These are phyloP conservation scores for Sporormia fimetaria DNA, from an alignment of 495 filamentous ascomycete genomes.

Conservation along the genomic window DNA sequence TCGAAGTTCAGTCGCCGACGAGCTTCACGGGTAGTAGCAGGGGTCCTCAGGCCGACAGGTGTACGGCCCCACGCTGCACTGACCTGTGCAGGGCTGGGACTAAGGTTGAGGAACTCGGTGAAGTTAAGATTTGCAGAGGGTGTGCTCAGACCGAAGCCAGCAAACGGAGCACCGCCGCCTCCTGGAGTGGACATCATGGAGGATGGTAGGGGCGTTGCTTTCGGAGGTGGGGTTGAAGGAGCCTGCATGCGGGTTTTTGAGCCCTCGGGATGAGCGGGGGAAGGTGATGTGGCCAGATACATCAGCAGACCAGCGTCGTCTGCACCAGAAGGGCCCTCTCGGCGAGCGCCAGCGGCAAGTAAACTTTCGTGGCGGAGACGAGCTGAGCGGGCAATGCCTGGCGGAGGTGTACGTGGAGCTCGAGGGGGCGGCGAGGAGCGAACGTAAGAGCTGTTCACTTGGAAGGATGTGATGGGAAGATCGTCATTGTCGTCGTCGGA, in stretches of 20 bases:
- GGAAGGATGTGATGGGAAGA: constrained; percentile 66
- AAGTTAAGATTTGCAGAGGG: constrained; percentile 75
- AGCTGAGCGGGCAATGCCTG: constrained; percentile 34
- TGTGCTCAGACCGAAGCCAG: constrained; percentile 47
- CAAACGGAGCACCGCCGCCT: constrained; percentile 47
- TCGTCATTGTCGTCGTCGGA: constrained; percentile 76
- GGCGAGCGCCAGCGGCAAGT: constrained; percentile 25
- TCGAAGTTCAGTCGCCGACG: constrained; percentile 59
- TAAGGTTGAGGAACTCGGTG: constrained; percentile 93
- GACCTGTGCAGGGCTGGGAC: constrained; percentile 84
- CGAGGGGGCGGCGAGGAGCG: constrained; percentile 64
- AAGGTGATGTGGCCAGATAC: constrained; percentile 86
- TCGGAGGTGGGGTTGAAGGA: constrained; percentile 79
- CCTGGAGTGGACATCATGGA: constrained; percentile 86
- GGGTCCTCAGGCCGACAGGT: constrained; percentile 44
- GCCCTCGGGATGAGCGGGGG: constrained; percentile 48
- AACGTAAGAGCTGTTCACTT: constrained; percentile 41
- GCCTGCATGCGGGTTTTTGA: constrained; percentile 46
- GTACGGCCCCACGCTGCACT: constrained; percentile 44
- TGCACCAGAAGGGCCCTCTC: constrained; percentile 43
- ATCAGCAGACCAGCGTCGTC: constrained; percentile 86
- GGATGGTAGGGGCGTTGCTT: constrained; percentile 62
- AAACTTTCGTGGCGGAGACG: constrained; percentile 27
- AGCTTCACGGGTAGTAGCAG: constrained; percentile 44
- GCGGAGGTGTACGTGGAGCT: constrained; percentile 54